Evolutionary conservation across 1,284 basidiomycete species (phyloP).

Genomic region (Trametes sp.): DNA sequence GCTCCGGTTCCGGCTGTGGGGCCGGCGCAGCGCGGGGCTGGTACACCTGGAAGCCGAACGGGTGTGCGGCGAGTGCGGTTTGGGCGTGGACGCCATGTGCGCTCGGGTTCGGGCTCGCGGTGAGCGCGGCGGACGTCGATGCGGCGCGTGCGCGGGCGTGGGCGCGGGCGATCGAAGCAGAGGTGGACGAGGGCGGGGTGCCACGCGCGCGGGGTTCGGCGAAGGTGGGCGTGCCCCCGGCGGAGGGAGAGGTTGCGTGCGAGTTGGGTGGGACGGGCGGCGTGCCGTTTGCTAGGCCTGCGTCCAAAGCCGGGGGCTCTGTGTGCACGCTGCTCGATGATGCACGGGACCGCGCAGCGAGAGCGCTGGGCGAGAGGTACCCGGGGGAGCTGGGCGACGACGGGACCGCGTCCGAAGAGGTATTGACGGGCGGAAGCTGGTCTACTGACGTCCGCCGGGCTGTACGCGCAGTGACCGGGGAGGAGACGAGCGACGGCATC

Average conservation of each 20-base stretch:
- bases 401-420: conserved; percentile 21
- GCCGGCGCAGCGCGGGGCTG: conserved; percentile 12
- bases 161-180: conserved; percentile 19
- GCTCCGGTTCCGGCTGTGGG: conserved; percentile 7
- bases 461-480: conserved; percentile 30
- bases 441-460: conserved; percentile 28
- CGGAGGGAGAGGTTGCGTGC: conserved; percentile 18
- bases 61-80: conserved; percentile 34
- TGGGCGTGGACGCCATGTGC: no score
- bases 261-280: conserved; percentile 39
- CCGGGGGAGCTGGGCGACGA: conserved; percentile 7
- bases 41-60: conserved; percentile 23
- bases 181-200: conserved; percentile 3
- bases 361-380: conserved; percentile 15
- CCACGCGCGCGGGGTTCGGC: conserved; percentile 48
- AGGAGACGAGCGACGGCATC: conserved; percentile 25
- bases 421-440: conserved; percentile 13
- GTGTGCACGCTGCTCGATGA: neutral
- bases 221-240: conserved; percentile 1
- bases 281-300: conserved; percentile 21
- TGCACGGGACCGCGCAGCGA: conserved; percentile 11
- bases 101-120: no score
- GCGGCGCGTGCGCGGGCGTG: conserved; percentile 30
- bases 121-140: conserved; percentile 36
- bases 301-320: neutral